These are phyloP conservation scores for Eucalyptus urophylla DNA, from an alignment of 345 rosid genomes.

Conservation along the genomic window DNA sequence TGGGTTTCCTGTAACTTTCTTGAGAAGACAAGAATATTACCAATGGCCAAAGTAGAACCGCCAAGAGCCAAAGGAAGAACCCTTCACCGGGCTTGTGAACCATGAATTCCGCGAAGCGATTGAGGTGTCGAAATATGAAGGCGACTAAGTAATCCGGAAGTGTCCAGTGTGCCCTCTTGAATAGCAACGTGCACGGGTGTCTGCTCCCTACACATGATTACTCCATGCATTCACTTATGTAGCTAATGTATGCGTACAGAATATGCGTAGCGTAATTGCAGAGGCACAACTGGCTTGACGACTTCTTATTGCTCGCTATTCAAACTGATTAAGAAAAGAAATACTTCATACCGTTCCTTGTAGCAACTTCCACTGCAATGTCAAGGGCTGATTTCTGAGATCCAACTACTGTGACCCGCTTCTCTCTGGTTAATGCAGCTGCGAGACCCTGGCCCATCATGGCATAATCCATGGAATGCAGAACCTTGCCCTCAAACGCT, in stretches of 20 bases:
- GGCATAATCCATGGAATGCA: conserved; percentile 27
- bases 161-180: conserved; percentile 9
- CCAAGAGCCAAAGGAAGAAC: conserved; percentile 7
- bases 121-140: not conserved
- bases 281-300: not conserved
- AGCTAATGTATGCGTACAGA: not conserved
- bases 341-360: not conserved
- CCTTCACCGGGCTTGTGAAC: conserved; percentile 38
- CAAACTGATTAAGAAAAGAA: not conserved
- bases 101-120: conserved; percentile 16
- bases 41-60: conserved; percentile 7
- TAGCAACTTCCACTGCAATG: conserved; percentile 12
- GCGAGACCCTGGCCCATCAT: conserved; percentile 1
- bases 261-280: not conserved
- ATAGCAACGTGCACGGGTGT: conserved; percentile 14
- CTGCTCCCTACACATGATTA: not conserved
- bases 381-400: conserved; percentile 22
- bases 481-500: conserved; percentile 13
- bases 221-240: not conserved
- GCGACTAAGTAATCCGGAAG: conserved; percentile 6
- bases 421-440: not conserved
- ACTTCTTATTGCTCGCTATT: not conserved
- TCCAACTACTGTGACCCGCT: conserved; percentile 14
- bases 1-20: not conserved
- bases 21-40: not conserved